Evolutionary conservation across 2,329 filamentous ascomycete species (phyloP), one percentile per base, ranked within the genome.

Genomic region (Colletotrichum australisinense): DNA sequence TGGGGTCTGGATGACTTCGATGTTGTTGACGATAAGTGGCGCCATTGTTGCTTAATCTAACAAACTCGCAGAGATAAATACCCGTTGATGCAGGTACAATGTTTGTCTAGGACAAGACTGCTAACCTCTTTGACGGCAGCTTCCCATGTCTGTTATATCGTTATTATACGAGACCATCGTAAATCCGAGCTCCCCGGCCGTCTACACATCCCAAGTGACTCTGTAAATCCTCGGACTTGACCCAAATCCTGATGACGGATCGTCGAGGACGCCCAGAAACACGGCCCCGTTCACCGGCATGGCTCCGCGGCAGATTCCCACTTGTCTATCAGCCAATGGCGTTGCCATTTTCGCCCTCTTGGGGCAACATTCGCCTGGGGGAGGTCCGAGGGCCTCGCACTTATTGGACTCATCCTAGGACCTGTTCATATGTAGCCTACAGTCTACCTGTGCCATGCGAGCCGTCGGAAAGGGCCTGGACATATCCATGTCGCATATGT

Each of bases 1-100:
- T 55, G 46, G 68, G 42, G 19, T 19, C 42, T 70, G 63, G 42
- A 59, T 35, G 2, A 70, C 68, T 4, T 56, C 19, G 12, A 70
- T 42, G 19, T 62, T 59, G 55, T 60, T 70, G 42, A 70, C 46
- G 30, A n/a, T n/a, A 22, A 59, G 63, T 19, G 62, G 63, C 14
- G 68, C 62, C 68, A 70, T 70, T 35, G 1, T 60, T 57, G 55
- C 26, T 28, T 28, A n/a, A 32, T 32, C 8, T 57, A 30, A 57
- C 8, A 30, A 30, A 57, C 55, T 28, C 16, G 12, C 11, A 28
- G 52, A 6, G 38, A 55, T 14, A 5, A 55, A 14, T 26, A 8
- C 52, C 52, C 42, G 42, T 22, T 22, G 42, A 49, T 49, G 42
- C 42, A 49, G 19, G 19, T 49, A 49, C 42, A 11, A 22, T 22